Evolutionary conservation across 140 eudicot genomes (phyloP).

Genomic region (Anethum foeniculum): DNA sequence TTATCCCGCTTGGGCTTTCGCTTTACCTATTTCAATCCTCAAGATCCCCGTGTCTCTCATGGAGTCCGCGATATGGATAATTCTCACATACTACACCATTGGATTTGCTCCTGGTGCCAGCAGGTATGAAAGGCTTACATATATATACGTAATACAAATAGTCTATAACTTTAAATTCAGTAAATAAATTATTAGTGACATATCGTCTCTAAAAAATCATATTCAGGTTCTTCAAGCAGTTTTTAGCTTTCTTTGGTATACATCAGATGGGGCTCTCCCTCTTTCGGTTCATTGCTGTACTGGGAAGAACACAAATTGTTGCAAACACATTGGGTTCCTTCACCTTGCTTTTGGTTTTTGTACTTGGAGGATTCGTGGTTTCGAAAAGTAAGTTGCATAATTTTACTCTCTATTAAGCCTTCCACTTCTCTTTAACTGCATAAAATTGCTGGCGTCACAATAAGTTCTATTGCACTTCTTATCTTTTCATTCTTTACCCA

Average conservation of each 20-base stretch:
- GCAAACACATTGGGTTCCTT: slow-evolving; percentile 61
- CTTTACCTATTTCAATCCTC: slow-evolving; percentile 56
- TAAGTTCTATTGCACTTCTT: neutral
- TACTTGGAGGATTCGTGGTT: slow-evolving; percentile 69
- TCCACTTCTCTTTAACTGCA: neutral
- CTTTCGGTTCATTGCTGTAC: slow-evolving; percentile 61
- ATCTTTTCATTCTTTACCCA: neutral
- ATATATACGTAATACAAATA: neutral
- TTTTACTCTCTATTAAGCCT: neutral
- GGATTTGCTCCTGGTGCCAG: slow-evolving; percentile 67
- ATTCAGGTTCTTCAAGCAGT: slow-evolving; percentile 66
- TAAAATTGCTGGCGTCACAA: neutral
- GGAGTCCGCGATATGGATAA: slow-evolving; percentile 62
- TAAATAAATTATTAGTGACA: neutral
- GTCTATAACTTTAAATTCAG: neutral
- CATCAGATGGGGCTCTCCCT: slow-evolving; percentile 66
- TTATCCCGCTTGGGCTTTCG: slow-evolving; percentile 77
- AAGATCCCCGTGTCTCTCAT: slow-evolving; percentile 54
- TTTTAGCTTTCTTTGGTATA: slow-evolving; percentile 48
- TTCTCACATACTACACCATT: slow-evolving; percentile 62
- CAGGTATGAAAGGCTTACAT: slow-evolving; percentile 27
- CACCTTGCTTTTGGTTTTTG: slow-evolving; percentile 39
- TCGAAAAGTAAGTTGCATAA: slow-evolving; percentile 26
- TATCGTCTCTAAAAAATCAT: neutral
- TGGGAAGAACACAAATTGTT: slow-evolving; percentile 61